A percentile compares a stretch with the other conserved stretches of the same genome.
Evolutionary conservation across 768 basidiomycete species (phyloP).

Genomic region (Mycena galericulata): DNA sequence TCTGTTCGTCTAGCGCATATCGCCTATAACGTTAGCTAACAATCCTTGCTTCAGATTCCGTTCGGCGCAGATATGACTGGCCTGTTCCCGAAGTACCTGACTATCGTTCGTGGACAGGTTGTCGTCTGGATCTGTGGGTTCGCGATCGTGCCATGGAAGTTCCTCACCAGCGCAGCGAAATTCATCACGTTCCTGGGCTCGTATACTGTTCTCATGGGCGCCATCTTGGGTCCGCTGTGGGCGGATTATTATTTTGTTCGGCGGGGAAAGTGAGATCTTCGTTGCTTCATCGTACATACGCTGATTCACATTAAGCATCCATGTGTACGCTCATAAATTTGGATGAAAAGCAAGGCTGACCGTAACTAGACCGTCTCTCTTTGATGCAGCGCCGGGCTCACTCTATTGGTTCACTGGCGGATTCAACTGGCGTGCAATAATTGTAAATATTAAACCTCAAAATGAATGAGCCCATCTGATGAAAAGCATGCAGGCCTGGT

Average conservation of each 20-base stretch:
- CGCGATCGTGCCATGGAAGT: conserved; percentile 41
- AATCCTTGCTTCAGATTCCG: conserved; percentile 21
- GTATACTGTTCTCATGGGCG: conserved; percentile 33
- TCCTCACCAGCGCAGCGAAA: conserved; percentile 33
- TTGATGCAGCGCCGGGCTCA: conserved; percentile 25
- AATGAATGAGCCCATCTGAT: background rate
- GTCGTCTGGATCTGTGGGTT: conserved; percentile 37
- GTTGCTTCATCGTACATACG: background rate
- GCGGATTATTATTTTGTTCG: conserved; percentile 31
- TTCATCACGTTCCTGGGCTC: conserved; percentile 35
- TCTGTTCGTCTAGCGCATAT: conserved; percentile 16
- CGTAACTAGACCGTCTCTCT: conserved; percentile 27
- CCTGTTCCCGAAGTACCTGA: conserved; percentile 37
- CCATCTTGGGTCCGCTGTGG: conserved; percentile 30
- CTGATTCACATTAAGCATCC: conserved; percentile 12
- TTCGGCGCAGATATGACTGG: conserved; percentile 40
- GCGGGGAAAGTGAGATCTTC: conserved; percentile 25
- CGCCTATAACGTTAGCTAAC: background rate
- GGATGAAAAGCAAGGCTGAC: background rate
- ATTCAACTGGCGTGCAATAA: conserved; percentile 35
- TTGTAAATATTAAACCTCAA: background rate
- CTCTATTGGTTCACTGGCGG: conserved; percentile 34
- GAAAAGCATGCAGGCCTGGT: conserved; percentile 22
- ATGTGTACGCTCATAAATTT: conserved; percentile 23
- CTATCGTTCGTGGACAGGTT: conserved; percentile 39